Evolutionary conservation across 2,329 filamentous ascomycete species (phyloP).

Genomic region (Cladophialophora psammophila): DNA sequence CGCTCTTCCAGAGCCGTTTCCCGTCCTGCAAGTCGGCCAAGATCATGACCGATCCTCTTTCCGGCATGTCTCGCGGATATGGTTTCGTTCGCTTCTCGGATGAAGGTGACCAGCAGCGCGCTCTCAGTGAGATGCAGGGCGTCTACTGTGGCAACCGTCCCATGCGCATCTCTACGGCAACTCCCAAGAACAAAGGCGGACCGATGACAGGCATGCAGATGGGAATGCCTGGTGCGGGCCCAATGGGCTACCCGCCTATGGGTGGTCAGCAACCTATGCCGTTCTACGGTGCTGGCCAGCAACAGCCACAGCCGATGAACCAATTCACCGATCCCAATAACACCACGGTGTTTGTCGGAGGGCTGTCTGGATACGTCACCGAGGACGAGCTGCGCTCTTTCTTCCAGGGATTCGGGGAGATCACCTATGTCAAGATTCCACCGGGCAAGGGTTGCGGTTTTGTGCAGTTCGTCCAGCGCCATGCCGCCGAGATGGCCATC

Average conservation of each 20-base stretch:
- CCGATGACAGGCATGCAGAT: constrained; percentile 59
- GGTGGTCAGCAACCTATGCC: constrained; percentile 72
- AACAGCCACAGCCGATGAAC: constrained; percentile 95
- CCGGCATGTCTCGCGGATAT: constrained; percentile 95
- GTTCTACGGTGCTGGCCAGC: constrained; percentile 72
- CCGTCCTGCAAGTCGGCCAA: constrained; percentile 98
- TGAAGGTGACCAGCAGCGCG: constrained; percentile 94
- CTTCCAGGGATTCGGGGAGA: constrained; percentile 99
- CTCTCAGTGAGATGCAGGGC: constrained; percentile 96
- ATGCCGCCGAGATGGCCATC: constrained; percentile 99
- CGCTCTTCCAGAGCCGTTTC: constrained; percentile 95
- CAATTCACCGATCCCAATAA: constrained; percentile 99
- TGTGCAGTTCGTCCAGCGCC: constrained; percentile 98
- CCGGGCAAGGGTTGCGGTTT: constrained; percentile 99
- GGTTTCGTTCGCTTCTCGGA: constrained; percentile 98
- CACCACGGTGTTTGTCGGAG: constrained; percentile 97
- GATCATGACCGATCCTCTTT: constrained; percentile 99
- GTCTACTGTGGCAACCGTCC: constrained; percentile 98
- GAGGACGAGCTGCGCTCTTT: constrained; percentile 99
- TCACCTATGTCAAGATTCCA: constrained; percentile 99
- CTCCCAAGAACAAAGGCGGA: constrained; percentile 82
- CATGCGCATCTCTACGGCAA: constrained; percentile 98
- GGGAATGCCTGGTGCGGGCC: constrained; percentile 61
- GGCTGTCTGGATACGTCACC: constrained; percentile 95
- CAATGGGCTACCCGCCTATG: constrained; percentile 72